Percentiles rank a stretch among this genome's conserved stretches.
Evolutionary conservation across 1,139 yeast species (phyloP).

Genomic region (Hyphopichia buzzinii): DNA sequence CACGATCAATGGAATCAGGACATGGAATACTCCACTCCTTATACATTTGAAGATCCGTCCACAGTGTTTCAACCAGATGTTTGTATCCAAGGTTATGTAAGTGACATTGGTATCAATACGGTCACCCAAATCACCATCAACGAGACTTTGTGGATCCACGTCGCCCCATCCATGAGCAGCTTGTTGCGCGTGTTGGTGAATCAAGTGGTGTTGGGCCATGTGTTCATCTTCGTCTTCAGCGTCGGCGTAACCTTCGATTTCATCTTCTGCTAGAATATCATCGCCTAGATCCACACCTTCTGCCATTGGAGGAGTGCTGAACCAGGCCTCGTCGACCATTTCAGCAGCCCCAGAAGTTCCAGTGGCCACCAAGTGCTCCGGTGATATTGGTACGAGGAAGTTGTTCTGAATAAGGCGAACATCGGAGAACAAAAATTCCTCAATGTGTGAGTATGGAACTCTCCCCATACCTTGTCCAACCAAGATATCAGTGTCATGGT

Average conservation of each 20-base stretch:
- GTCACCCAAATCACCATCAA: conserved; percentile 45
- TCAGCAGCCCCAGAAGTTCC: not conserved
- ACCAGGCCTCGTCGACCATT: conserved; percentile 29
- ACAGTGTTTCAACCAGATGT: conserved; percentile 79
- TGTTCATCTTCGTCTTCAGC: conserved; percentile 16
- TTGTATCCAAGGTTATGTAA: conserved; percentile 68
- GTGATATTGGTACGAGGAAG: conserved; percentile 36
- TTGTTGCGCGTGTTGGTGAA: conserved; percentile 19
- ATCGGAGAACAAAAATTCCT: conserved; percentile 41
- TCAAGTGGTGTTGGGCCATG: conserved; percentile 12
- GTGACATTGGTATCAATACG: conserved; percentile 57
- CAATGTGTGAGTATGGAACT: conserved; percentile 23
- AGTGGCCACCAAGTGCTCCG: conserved; percentile 20
- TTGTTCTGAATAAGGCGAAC: conserved; percentile 43
- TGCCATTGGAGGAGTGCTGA: conserved; percentile 13
- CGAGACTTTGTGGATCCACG: conserved; percentile 3
- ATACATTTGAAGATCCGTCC: conserved; percentile 73
- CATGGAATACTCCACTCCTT: conserved; percentile 54
- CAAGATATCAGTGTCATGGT: conserved; percentile 23
- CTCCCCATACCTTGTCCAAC: conserved; percentile 10
- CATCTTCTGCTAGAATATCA: conserved; percentile 13
- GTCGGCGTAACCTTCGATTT: conserved; percentile 13
- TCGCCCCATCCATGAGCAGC: conserved; percentile 12
- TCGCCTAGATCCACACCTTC: conserved; percentile 15
- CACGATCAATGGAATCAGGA: conserved; percentile 68